Conservation (phyloP, 805 yeast species). For the Schwanniomyces sp. region DNA sequence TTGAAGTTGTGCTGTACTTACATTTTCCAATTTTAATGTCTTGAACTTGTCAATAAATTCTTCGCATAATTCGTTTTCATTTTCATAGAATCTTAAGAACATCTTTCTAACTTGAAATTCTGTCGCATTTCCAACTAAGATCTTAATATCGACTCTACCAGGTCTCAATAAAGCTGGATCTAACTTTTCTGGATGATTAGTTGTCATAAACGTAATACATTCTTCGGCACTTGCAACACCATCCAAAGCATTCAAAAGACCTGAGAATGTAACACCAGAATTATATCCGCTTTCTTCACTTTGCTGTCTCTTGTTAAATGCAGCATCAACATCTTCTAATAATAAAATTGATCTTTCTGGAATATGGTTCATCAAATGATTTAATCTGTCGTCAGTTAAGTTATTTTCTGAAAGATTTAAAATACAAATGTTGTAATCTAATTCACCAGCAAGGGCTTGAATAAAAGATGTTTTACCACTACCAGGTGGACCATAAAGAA, state of each 20-base stretch:
- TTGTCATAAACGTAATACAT: conserved; percentile 95
- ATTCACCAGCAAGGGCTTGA: conserved; percentile 94
- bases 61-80: conserved; percentile 54
- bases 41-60: conserved; percentile 46
- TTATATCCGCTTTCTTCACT: conserved; percentile 72
- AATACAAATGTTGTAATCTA: conserved; percentile 94
- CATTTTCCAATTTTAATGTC: conserved; percentile 44
- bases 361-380: conserved; percentile 93
- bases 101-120: conserved; percentile 73
- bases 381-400: conserved; percentile 89
- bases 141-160: conserved; percentile 88
- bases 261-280: conserved; percentile 94
- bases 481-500: conserved; percentile 96
- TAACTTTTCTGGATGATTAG: conserved; percentile 91
- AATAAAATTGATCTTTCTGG: conserved; percentile 85
- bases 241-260: conserved; percentile 88
- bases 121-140: conserved; percentile 83
- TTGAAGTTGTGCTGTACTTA: conserved; percentile 93
- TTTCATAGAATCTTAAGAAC: conserved; percentile 85
- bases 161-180: conserved; percentile 95
- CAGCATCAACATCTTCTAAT: conserved; percentile 94
- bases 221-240: conserved; percentile 98
- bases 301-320: conserved; percentile 81
- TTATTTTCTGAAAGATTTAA: conserved; percentile 87
- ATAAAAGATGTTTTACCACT: conserved; percentile 95